Base-by-base conservation (phyloP, 2,329 filamentous ascomycete genomes). In the Arachnopeziza araneosa region DNA sequence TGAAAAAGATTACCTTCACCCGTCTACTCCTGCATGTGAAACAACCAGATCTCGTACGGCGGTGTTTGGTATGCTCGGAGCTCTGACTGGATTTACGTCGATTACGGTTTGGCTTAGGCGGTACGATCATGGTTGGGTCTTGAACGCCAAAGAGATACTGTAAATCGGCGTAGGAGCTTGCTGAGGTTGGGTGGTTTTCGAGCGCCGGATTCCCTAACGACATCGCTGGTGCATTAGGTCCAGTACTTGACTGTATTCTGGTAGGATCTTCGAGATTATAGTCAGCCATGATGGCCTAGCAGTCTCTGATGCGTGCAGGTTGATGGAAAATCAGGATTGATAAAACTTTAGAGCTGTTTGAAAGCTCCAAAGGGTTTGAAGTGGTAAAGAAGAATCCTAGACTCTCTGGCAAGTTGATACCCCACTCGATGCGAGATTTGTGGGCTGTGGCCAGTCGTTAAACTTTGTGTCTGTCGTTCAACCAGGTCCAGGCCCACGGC, bases 41-140 rank as follows among this genome's bases (percentile, higher is more conserved):
- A 76, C 95, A 99, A 26, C 95, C 95, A 64, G 92, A 97, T 68
- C 95, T 83, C 51, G 95, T 98, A 67, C 95, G 86, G 63, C 93
- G 88, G 73, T 98, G 93, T 75, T 98, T 98, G 67, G 96, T 89
- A 70, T 69, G 65, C n/a, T 71, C 69, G 51, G 63, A 59, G 54
- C 62, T 60, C 52, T 68, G 65, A 22, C 54, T 66, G 17, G 67
- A 65, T 60, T 70, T 72, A 48, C 69, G 68, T 54, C 70, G 63
- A 60, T 67, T 69, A 50, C 68, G 60, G 50, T 61, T 68, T 3
- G 68, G 59, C 24, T 69, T 71, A 23, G 65, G 67, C 17, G 36
- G 36, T 22, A 60, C 62, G 52, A 66, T 60, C 69, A 72, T 72
- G 48, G 59, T 59, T 54, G 64, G 58, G 36, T 70, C 67, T 59